These are phyloP conservation scores for Diatrype stigma DNA, from an alignment of 2,329 filamentous ascomycete species.

Conservation along the genomic window DNA sequence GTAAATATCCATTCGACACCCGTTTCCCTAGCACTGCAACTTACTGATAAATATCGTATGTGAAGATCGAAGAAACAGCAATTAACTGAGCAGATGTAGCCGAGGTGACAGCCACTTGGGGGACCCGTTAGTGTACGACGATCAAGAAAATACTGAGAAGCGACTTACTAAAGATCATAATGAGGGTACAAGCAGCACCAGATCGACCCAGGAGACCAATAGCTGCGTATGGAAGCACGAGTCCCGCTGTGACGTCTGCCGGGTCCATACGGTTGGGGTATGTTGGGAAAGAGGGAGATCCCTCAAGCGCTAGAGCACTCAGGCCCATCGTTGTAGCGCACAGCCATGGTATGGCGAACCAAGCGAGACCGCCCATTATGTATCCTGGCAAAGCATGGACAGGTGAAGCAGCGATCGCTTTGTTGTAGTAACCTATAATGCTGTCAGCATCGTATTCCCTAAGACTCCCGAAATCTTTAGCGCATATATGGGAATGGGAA, in stretches of 20 bases:
- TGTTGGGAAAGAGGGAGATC: conserved; percentile 63
- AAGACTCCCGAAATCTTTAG: too few species aligned
- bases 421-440: conserved; percentile 78
- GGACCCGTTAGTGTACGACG: neutral
- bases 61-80: conserved; percentile 79
- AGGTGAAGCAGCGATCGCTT: conserved; percentile 80
- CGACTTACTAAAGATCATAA: conserved; percentile 65
- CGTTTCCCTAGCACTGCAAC: neutral
- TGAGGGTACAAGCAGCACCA: conserved; percentile 69
- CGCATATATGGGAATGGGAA: too few species aligned
- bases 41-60: conserved; percentile 71
- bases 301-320: conserved; percentile 72
- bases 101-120: conserved; percentile 71
- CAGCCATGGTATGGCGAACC: conserved; percentile 90
- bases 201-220: conserved; percentile 76
- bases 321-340: conserved; percentile 84
- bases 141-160: neutral
- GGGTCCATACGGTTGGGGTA: conserved; percentile 66
- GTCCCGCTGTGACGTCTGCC: conserved; percentile 71
- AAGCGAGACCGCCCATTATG: conserved; percentile 76
- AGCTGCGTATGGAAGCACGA: conserved; percentile 81
- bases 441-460: neutral
- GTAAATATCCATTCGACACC: neutral
- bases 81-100: conserved; percentile 79
- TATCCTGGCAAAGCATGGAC: conserved; percentile 83